Percentiles rank a stretch among this genome's conserved stretches.
Conservation (phyloP, 2,329 filamentous ascomycete species). For the Penicillium capsulatum region DNA sequence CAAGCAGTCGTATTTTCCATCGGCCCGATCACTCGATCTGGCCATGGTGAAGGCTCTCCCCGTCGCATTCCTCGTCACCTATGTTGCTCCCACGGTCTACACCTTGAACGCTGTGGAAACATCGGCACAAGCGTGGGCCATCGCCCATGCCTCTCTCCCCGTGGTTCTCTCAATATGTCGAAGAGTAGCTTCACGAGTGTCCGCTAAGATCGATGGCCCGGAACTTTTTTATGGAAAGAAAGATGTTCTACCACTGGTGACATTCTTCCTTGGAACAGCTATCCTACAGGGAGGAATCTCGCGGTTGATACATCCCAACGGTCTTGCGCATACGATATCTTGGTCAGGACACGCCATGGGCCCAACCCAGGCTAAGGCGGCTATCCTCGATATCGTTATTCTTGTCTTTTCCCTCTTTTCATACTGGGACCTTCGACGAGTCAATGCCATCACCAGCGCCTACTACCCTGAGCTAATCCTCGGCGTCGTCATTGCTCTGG, state of each 20-base stretch:
- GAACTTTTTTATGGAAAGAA: background rate
- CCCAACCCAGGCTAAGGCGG: background rate
- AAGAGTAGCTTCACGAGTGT: background rate
- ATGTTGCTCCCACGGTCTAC: background rate
- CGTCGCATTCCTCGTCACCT: conserved; percentile 1
- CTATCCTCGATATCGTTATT: background rate
- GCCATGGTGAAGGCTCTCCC: background rate
- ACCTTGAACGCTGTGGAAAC: conserved; percentile 1
- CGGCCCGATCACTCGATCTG: conserved; percentile 5
- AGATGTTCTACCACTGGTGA: background rate
- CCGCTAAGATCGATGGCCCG: background rate
- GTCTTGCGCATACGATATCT: background rate
- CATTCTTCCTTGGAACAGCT: no score
- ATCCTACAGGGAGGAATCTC: no score
- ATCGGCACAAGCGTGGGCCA: background rate
- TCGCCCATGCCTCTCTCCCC: conserved; percentile 7
- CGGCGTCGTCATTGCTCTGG: background rate
- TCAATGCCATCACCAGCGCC: background rate
- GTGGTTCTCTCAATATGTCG: background rate
- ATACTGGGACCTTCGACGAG: conserved; percentile 5
- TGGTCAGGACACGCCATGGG: no score
- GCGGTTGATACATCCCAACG: no score
- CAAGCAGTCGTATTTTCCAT: conserved; percentile 5
- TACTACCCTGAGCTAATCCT: background rate
- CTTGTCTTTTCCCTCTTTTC: background rate